Base-by-base conservation (phyloP, 2,329 filamentous ascomycete genomes). In the Ascochyta pisi region DNA sequence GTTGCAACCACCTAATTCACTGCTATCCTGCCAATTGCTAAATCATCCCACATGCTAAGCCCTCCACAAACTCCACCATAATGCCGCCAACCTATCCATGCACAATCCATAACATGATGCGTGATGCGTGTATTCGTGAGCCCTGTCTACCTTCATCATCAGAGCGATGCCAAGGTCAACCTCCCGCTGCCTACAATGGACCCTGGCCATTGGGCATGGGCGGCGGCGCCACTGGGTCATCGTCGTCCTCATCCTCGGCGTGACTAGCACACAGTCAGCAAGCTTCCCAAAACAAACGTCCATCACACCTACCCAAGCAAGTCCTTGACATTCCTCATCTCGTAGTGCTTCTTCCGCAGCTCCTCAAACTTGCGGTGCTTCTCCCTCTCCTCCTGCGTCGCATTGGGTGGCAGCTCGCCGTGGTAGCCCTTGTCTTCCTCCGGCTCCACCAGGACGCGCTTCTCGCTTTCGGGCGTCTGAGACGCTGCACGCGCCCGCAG, bases 321-420 rank as follows among this genome's bases (percentile, higher is more conserved):
- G 70, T 88, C 86, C 69, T 95, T 96, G 55, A 97, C 92, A 71
- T 95, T 90, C 79, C 86, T 92, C 95, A 99, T 99, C 83, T 99
- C 95, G 78, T 99, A 99, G 78, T 99, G 95, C 81, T 88, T 94
- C 87, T 95, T 97, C 71, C 95, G 86, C 81, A 92, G 84, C 79
- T 91, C 83, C 79, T 97, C 93, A 75, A 99, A 99, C 73, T 90
- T 87, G 72, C 84, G 86, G 77, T 99, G 95, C 82, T 98, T 97
- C 80, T 95, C 92, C 60, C 82, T 82, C 74, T 96, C 93, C 75
- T 96, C 92, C 38, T 78, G 75, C 5, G 78, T 77, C 67, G 81
- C 77, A 46, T 77, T 71, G 19, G 69, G 83, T 40, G 86, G 84
- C 50, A 84, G 83, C 67, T 87, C 80, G 73, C 86, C 84, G 77